These are phyloP conservation scores for Euptelea pleiosperma DNA, from an alignment of 164 flowering plant genomes.

Conservation along the genomic window DNA sequence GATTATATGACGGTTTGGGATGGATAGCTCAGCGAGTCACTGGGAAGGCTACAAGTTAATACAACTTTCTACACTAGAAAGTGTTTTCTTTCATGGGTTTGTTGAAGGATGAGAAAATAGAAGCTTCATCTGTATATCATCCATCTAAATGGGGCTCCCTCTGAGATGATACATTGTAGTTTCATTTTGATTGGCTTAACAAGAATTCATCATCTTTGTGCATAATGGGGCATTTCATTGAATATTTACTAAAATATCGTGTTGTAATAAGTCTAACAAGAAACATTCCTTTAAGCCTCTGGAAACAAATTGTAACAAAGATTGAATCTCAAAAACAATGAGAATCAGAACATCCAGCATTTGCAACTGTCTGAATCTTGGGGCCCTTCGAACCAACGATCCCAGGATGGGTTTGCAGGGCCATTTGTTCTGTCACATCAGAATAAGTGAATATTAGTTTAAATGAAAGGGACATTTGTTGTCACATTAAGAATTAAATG, in stretches of 20 bases:
- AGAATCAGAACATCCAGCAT: conserved; percentile 29
- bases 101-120: background rate
- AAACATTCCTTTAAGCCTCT: background rate
- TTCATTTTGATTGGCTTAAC: conserved; percentile 10
- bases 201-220: background rate
- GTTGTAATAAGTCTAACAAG: background rate
- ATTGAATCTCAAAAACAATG: background rate
- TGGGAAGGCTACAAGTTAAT: conserved; percentile 59
- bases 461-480: background rate
- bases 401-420: conserved; percentile 35
- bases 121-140: conserved; percentile 4
- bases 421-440: conserved; percentile 29
- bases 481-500: background rate
- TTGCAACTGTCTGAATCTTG: conserved; percentile 29
- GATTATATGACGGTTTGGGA: conserved; percentile 81
- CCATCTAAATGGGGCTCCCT: background rate
- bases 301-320: conserved; percentile 2
- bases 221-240: conserved; percentile 2
- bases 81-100: background rate
- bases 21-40: conserved; percentile 84
- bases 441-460: background rate
- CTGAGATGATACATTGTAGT: conserved; percentile 6
- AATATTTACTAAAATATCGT: too few species aligned
- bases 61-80: background rate
- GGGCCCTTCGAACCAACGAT: conserved; percentile 44